phyloP scores from a whole-genome alignment of 2,329 filamentous ascomycete species.

The Aspergillus pseudoterreus region DNA sequence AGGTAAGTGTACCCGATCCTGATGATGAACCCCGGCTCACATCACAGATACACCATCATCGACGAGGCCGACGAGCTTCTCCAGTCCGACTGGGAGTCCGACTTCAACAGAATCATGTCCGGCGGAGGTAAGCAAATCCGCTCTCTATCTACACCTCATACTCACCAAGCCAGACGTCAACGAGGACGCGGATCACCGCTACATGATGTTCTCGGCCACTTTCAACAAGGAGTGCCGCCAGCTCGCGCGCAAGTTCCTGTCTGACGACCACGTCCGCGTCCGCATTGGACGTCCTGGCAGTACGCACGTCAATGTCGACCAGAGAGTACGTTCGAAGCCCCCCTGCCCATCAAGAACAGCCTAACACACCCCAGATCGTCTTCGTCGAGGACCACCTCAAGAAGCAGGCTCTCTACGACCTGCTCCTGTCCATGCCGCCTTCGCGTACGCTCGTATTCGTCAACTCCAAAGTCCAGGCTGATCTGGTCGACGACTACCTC shows the following conservation, averaged over 20 bases:
- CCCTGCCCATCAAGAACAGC: background rate
- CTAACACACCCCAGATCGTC: constrained; percentile 49
- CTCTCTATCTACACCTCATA: constrained; percentile 1
- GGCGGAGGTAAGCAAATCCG: constrained; percentile 66
- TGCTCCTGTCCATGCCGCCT: constrained; percentile 67
- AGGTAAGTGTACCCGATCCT: constrained; percentile 49
- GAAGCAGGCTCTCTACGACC: constrained; percentile 65
- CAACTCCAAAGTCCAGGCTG: constrained; percentile 73
- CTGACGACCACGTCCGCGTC: constrained; percentile 71
- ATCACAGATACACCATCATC: constrained; percentile 63
- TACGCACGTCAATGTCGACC: constrained; percentile 76
- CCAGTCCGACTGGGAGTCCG: constrained; percentile 69
- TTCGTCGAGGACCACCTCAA: constrained; percentile 65
- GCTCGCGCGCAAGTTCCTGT: constrained; percentile 72
- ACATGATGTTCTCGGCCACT: constrained; percentile 89
- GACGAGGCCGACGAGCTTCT: constrained; percentile 97
- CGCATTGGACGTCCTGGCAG: constrained; percentile 84
- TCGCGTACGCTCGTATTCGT: constrained; percentile 85
- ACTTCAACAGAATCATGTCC: constrained; percentile 70
- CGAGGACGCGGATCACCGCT: constrained; percentile 64
- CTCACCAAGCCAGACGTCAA: constrained; percentile 58
- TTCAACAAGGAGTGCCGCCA: constrained; percentile 78
- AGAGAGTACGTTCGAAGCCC: constrained; percentile 47
- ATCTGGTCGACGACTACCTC: constrained; percentile 82
- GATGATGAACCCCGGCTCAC: background rate